Evolutionary conservation across 75 land plant genomes (phyloP).

Genomic region (Isoetes taiwanensis): DNA sequence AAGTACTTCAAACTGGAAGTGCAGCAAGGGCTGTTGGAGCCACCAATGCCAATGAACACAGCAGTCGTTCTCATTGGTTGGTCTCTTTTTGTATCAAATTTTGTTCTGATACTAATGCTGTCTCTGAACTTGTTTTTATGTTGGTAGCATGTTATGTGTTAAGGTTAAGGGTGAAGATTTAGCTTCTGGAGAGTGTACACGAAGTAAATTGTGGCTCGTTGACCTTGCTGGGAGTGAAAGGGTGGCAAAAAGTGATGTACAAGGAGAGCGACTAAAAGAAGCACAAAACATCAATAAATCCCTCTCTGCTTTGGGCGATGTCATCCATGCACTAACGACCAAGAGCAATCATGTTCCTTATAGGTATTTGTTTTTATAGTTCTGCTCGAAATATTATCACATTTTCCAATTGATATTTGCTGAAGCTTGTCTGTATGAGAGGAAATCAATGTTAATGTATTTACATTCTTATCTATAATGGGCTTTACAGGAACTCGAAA

Average conservation of each 20-base stretch:
- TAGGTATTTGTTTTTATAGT: constrained; percentile 69
- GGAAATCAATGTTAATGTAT: background rate
- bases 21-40: constrained; percentile 80
- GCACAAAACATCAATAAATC: constrained; percentile 93
- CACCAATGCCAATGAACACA: constrained; percentile 87
- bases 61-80: constrained; percentile 98
- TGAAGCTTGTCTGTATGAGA: background rate
- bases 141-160: constrained; percentile 82
- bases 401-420: background rate
- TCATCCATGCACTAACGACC: constrained; percentile 77
- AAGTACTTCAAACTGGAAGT: constrained; percentile 84
- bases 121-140: background rate
- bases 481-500: constrained; percentile 74
- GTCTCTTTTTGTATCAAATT: background rate
- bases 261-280: constrained; percentile 89
- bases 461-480: background rate
- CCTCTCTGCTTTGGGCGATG: constrained; percentile 92
- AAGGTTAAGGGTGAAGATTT: constrained; percentile 84
- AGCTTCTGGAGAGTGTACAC: constrained; percentile 72
- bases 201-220: constrained; percentile 93
- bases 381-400: background rate
- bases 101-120: background rate
- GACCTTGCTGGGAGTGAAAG: constrained; percentile 98
- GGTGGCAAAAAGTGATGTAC: constrained; percentile 85
- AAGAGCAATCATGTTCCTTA: constrained; percentile 92